Conservation (phyloP, 2,329 filamentous ascomycete species). For the Colletotrichum chrysophilum region DNA sequence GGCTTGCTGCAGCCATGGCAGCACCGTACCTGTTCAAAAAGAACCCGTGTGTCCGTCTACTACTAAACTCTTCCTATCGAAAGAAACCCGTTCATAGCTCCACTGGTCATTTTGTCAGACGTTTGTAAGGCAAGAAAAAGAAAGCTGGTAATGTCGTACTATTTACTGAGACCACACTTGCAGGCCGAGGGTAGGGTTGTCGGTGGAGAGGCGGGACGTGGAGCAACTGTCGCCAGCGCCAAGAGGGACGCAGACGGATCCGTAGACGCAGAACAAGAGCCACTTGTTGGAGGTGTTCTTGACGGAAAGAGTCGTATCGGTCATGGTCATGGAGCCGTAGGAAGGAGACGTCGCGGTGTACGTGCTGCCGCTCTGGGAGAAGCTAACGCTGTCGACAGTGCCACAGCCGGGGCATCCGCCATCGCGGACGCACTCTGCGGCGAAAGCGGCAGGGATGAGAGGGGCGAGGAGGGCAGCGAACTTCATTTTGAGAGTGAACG, state of each 20-base stretch:
- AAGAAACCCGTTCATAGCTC: not conserved
- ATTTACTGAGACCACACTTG: not conserved
- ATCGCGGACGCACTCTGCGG: not conserved
- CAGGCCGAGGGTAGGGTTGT: not conserved
- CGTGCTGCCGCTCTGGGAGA: not conserved
- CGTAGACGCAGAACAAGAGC: not conserved
- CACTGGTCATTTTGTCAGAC: not conserved
- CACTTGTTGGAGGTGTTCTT: conserved; percentile 7
- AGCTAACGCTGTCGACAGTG: not conserved
- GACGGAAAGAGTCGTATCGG: not conserved
- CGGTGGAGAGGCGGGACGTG: not conserved
- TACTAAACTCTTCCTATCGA: not conserved
- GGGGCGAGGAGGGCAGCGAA: not conserved
- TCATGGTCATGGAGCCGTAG: not conserved
- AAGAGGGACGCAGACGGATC: not conserved
- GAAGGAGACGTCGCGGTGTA: not conserved
- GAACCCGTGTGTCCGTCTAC: not conserved
- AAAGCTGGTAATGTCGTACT: not conserved
- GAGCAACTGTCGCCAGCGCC: not conserved
- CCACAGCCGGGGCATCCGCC: not conserved
- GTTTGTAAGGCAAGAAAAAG: not conserved
- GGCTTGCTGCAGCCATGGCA: not conserved
- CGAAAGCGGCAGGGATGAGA: not conserved
- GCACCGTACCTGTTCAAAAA: not conserved
- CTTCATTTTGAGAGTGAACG: not conserved